A percentile compares a stretch with the other conserved stretches of the same genome.
Evolutionary conservation across 108 stramenopile genomes (phyloP).

Genomic region (Fistulifera solaris): DNA sequence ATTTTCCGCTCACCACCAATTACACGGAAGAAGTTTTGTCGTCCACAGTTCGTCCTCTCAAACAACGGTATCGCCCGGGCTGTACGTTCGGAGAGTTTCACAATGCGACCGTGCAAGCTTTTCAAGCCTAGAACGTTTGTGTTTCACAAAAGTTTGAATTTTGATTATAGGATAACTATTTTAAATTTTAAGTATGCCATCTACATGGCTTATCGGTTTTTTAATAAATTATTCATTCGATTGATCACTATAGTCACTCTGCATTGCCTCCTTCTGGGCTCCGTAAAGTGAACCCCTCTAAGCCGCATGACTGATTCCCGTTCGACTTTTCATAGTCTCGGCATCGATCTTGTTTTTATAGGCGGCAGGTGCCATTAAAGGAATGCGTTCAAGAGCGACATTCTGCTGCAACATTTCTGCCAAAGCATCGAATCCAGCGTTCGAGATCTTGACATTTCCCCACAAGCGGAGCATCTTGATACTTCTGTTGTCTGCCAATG

Average conservation of each 20-base stretch:
- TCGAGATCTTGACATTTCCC: conserved; percentile 10
- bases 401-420: conserved; percentile 11
- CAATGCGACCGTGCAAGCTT: conserved; percentile 60
- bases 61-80: conserved; percentile 45
- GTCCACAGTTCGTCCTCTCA: conserved; percentile 30
- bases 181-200: no score
- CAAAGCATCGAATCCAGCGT: conserved; percentile 7
- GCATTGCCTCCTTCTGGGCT: no score
- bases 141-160: no score
- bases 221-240: no score
- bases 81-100: conserved; percentile 74
- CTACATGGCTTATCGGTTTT: no score
- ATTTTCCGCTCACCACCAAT: no score
- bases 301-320: conserved; percentile 3
- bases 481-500: conserved; percentile 12
- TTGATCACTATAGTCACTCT: no score
- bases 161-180: no score
- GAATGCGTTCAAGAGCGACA: conserved; percentile 4
- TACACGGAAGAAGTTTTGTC: conserved; percentile 9
- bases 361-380: conserved; percentile 4
- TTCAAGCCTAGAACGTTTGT: conserved; percentile 7
- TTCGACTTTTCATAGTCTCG: background rate
- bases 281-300: background rate
- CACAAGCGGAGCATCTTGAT: conserved; percentile 10
- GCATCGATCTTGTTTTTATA: conserved; percentile 7